phyloP scores from a whole-genome alignment of 306 rosid genomes.

The Quercus rubra region DNA sequence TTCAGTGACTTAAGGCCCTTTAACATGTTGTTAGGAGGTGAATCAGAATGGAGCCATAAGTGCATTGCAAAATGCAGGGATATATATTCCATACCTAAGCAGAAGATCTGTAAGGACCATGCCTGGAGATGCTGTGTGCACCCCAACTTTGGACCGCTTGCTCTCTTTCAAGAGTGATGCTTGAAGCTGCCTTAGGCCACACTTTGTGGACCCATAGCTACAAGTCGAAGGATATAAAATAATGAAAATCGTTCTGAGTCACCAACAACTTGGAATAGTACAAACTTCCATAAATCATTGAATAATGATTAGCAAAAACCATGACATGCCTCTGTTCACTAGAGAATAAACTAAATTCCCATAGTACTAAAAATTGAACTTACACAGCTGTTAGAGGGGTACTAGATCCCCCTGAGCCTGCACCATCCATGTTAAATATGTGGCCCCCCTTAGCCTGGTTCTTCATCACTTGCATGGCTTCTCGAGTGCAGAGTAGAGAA shows the following conservation, averaged over 20 bases:
- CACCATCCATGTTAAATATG: constrained; percentile 96
- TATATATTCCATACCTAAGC: constrained; percentile 50
- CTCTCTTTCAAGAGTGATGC: constrained; percentile 81
- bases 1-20: background rate
- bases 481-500: constrained; percentile 84
- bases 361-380: constrained; percentile 26
- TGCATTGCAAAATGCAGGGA: constrained; percentile 2
- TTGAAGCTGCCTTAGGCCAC: constrained; percentile 92
- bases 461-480: constrained; percentile 79
- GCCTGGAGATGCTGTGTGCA: constrained; percentile 96
- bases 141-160: constrained; percentile 78
- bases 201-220: constrained; percentile 91
- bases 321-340: background rate
- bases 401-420: constrained; percentile 96
- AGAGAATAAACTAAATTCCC: constrained; percentile 10
- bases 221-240: constrained; percentile 16
- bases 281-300: background rate
- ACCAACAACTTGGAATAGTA: constrained; percentile 3
- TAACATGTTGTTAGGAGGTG: background rate
- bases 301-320: background rate
- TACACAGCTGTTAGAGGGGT: constrained; percentile 96
- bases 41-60: background rate
- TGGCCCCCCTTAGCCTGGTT: constrained; percentile 77
- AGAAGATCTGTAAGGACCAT: constrained; percentile 96
- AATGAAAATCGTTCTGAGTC: constrained; percentile 23